phyloP scores from a whole-genome alignment of 495 filamentous ascomycete species.

The Delitschia confertaspora region DNA sequence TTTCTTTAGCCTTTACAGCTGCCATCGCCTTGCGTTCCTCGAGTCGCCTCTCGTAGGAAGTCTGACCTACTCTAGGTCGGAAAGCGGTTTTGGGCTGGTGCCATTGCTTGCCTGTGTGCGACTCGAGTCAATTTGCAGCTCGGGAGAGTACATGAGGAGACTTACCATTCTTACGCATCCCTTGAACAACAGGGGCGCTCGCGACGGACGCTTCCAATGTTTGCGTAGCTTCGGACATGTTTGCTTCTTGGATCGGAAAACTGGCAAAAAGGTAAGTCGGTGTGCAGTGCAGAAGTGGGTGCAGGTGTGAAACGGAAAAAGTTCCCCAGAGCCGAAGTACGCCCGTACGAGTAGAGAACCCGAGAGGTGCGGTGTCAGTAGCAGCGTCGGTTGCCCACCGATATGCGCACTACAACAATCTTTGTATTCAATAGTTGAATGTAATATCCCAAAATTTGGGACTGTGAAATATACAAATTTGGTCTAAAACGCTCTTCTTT shows the following conservation, averaged over 20 bases:
- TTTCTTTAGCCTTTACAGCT: conserved; percentile 77
- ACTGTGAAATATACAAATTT: too few relatives aligned
- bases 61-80: conserved; percentile 66
- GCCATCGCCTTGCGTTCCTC: conserved; percentile 54
- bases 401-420: too few relatives aligned
- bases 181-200: conserved; percentile 4
- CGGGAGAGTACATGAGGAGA: not conserved
- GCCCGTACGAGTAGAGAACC: too few relatives aligned
- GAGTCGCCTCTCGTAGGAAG: conserved; percentile 66
- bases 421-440: too few relatives aligned
- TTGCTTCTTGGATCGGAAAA: conserved; percentile 3
- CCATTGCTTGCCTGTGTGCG: conserved; percentile 86
- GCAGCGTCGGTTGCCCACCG: too few relatives aligned
- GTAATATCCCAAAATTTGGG: too few relatives aligned
- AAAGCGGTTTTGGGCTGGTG: conserved; percentile 75
- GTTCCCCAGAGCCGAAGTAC: too few relatives aligned
- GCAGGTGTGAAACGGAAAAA: too few relatives aligned
- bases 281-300: too few relatives aligned
- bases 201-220: not conserved
- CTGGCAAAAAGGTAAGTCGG: too few relatives aligned
- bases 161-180: conserved; percentile 58
- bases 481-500: too few relatives aligned
- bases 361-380: too few relatives aligned
- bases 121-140: not conserved
- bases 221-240: conserved; percentile 11